phyloP scores from a whole-genome alignment of 2,329 filamentous ascomycete species.

The Torrubiellomyces zombiae region DNA sequence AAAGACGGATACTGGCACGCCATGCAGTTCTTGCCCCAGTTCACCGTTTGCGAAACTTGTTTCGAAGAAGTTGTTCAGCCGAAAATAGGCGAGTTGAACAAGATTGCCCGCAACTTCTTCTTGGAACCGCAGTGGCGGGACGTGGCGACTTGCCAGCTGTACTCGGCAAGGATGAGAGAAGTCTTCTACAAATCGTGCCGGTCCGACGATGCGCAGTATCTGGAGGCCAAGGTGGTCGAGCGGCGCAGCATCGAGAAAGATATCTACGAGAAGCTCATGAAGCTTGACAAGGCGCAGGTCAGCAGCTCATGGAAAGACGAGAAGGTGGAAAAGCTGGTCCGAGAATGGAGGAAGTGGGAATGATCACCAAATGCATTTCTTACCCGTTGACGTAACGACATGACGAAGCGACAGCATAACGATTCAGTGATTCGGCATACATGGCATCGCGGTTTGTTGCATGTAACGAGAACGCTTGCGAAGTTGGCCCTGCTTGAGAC shows the following conservation, averaged over 20 bases:
- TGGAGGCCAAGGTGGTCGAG: slow-evolving; percentile 41
- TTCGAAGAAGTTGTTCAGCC: slow-evolving; percentile 69
- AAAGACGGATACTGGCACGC: slow-evolving; percentile 57
- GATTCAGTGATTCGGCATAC: too few species aligned
- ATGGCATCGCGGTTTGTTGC: too few species aligned
- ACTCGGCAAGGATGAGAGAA: slow-evolving; percentile 61
- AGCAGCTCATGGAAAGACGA: slow-evolving; percentile 22
- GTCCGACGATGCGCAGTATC: slow-evolving; percentile 47
- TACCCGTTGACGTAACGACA: too few species aligned
- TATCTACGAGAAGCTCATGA: slow-evolving; percentile 35
- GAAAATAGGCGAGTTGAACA: slow-evolving; percentile 30
- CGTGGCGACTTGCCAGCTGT: slow-evolving; percentile 56
- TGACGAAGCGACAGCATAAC: too few species aligned
- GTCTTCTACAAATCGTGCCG: slow-evolving; percentile 53
- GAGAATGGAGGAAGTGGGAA: slow-evolving; percentile 43
- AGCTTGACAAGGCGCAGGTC: slow-evolving; percentile 19
- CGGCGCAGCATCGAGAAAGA: slow-evolving; percentile 42
- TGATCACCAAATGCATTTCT: slow-evolving; percentile 14
- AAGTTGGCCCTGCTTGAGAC: too few species aligned
- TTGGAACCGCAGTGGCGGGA: slow-evolving; percentile 38
- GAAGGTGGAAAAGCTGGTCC: slow-evolving; percentile 30
- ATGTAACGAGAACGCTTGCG: too few species aligned
- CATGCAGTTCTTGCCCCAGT: slow-evolving; percentile 56
- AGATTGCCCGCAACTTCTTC: slow-evolving; percentile 50
- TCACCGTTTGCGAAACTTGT: slow-evolving; percentile 78